Conservation (phyloP, 176 grass and related monocot species). For the Phoenix roebelenii region DNA sequence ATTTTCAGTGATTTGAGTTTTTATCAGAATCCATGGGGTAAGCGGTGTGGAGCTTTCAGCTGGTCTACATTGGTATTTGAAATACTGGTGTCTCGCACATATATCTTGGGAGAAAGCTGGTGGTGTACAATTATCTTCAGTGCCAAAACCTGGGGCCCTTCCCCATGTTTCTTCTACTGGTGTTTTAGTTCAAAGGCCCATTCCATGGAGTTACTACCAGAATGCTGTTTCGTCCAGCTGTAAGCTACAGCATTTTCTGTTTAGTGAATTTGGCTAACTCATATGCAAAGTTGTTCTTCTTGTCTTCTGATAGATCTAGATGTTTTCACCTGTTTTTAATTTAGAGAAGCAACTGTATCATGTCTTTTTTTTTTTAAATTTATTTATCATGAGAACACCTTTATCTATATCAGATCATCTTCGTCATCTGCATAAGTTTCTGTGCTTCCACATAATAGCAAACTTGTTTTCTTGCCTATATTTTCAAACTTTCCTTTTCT, state of each 20-base stretch:
- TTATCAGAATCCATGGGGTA: slow-evolving; percentile 40
- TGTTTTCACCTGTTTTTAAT: too few relatives aligned
- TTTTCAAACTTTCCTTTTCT: too few relatives aligned
- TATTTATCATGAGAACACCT: too few relatives aligned
- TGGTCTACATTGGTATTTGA: slow-evolving; percentile 68
- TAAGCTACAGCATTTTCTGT: slow-evolving; percentile 23
- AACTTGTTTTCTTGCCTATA: too few relatives aligned
- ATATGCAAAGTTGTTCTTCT: too few relatives aligned
- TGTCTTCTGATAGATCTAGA: too few relatives aligned
- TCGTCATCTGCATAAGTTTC: too few relatives aligned
- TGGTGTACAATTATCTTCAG: slow-evolving; percentile 43
- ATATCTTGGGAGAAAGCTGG: slow-evolving; percentile 67
- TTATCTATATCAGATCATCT: too few relatives aligned
- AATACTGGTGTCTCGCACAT: slow-evolving; percentile 44
- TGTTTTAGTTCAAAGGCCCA: slow-evolving; percentile 42
- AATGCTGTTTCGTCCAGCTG: slow-evolving; percentile 75
- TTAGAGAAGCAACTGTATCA: too few relatives aligned
- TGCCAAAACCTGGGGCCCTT: slow-evolving; percentile 39
- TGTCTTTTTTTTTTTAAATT: too few relatives aligned
- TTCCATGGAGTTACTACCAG: slow-evolving; percentile 78
- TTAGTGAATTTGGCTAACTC: not conserved
- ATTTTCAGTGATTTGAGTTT: slow-evolving; percentile 12
- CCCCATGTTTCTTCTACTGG: slow-evolving; percentile 44
- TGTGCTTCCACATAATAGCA: too few relatives aligned
- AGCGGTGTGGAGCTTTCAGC: slow-evolving; percentile 63